phyloP scores from a whole-genome alignment of 805 yeast species.

The Jamesozyma piceae region DNA sequence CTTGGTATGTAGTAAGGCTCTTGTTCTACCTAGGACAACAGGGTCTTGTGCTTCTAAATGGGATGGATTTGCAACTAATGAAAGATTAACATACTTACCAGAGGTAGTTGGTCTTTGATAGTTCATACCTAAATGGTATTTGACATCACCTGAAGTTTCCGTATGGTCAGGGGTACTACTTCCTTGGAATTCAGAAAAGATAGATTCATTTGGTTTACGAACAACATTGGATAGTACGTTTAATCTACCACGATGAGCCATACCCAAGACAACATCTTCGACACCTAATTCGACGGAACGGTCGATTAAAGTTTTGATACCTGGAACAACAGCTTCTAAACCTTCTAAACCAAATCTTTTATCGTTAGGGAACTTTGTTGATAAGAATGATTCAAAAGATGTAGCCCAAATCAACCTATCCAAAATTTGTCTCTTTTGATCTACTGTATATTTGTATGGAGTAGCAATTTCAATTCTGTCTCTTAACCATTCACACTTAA shows the following conservation, averaged over 20 bases:
- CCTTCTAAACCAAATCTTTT: slow-evolving; percentile 99
- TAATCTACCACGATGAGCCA: slow-evolving; percentile 99
- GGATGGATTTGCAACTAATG: slow-evolving; percentile 97
- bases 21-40: slow-evolving; percentile 93
- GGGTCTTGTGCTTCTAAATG: slow-evolving; percentile 99
- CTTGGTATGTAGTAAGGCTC: slow-evolving; percentile 91
- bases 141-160: slow-evolving; percentile 98
- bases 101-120: slow-evolving; percentile 98
- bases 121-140: slow-evolving; percentile 98
- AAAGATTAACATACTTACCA: slow-evolving; percentile 90
- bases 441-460: slow-evolving; percentile 73
- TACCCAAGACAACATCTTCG: slow-evolving; percentile 94
- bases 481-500: slow-evolving; percentile 96
- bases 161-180: slow-evolving; percentile 55
- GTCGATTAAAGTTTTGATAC: slow-evolving; percentile 92
- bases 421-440: slow-evolving; percentile 90
- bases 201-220: slow-evolving; percentile 96
- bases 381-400: slow-evolving; percentile 82
- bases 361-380: slow-evolving; percentile 95
- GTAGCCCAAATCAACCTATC: slow-evolving; percentile 97
- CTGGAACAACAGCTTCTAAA: slow-evolving; percentile 93
- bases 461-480: slow-evolving; percentile 88
- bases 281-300: slow-evolving; percentile 86
- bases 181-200: slow-evolving; percentile 92
- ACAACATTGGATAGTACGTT: slow-evolving; percentile 97